These are phyloP conservation scores for Saccharomycopsis lassenensis DNA, from an alignment of 805 yeast species.

Conservation along the genomic window DNA sequence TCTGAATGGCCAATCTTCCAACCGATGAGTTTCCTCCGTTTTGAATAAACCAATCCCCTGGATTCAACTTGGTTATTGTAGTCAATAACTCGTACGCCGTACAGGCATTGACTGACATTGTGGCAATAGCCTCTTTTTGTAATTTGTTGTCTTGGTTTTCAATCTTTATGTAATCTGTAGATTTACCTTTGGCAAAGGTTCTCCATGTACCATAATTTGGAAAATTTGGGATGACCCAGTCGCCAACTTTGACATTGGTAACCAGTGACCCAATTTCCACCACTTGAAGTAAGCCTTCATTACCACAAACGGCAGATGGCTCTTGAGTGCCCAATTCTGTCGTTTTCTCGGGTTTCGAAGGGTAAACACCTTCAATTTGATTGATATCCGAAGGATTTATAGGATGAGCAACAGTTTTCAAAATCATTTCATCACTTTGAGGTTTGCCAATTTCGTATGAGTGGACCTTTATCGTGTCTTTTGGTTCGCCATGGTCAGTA, in stretches of 20 bases:
- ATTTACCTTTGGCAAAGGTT: conserved; percentile 51
- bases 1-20: conserved; percentile 83
- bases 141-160: conserved; percentile 39
- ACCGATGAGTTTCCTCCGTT: conserved; percentile 97
- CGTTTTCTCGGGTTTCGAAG: conserved; percentile 53
- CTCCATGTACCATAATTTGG: conserved; percentile 94
- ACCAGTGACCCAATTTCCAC: conserved; percentile 55
- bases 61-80: conserved; percentile 30
- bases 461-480: conserved; percentile 42
- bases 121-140: conserved; percentile 60
- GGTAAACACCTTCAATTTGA: conserved; percentile 79
- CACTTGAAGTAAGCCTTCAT: conserved; percentile 88
- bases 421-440: conserved; percentile 37
- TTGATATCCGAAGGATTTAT: conserved; percentile 85
- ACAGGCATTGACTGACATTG: conserved; percentile 83
- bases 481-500: conserved; percentile 57
- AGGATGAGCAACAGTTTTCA: conserved; percentile 69
- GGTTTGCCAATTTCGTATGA: conserved; percentile 33
- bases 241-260: conserved; percentile 45
- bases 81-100: conserved; percentile 84
- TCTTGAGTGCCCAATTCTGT: conserved; percentile 33
- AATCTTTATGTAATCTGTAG: conserved; percentile 44
- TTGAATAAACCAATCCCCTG: conserved; percentile 78
- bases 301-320: conserved; percentile 82
- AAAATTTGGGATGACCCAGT: conserved; percentile 74